Conservation (phyloP, 345 rosid species). For the Leavenworthia alabamica region DNA sequence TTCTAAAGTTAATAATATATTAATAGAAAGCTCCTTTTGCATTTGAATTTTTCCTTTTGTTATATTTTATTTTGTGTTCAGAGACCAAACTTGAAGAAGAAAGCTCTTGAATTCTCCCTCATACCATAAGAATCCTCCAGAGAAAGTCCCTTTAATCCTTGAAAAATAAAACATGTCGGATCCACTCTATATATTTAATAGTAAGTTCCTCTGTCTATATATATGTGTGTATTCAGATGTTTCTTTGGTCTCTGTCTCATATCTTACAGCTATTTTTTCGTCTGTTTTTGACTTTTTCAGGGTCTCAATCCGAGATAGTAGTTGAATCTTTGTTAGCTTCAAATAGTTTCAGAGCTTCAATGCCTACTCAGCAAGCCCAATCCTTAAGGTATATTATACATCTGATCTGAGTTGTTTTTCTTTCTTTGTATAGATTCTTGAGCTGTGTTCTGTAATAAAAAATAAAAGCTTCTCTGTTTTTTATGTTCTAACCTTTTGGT, state of each 20-base stretch:
- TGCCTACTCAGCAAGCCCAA: slow-evolving; percentile 42
- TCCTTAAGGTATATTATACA: slow-evolving; percentile 48
- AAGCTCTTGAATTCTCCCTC: slow-evolving; percentile 23
- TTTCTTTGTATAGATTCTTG: neutral
- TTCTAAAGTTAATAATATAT: neutral
- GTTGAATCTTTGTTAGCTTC: slow-evolving; percentile 40
- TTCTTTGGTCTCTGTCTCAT: neutral
- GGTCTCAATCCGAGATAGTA: slow-evolving; percentile 37
- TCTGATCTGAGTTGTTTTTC: neutral
- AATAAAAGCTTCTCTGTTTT: slow-evolving; percentile 17
- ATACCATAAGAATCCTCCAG: slow-evolving; percentile 12
- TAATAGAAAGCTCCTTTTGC: neutral
- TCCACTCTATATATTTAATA: slow-evolving; percentile 21
- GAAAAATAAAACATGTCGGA: slow-evolving; percentile 23
- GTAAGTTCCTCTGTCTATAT: slow-evolving; percentile 2
- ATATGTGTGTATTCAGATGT: slow-evolving; percentile 1
- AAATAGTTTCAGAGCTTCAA: slow-evolving; percentile 29
- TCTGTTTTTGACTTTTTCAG: slow-evolving; percentile 35
- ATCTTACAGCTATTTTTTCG: neutral
- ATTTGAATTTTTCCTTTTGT: slow-evolving; percentile 5
- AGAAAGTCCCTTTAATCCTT: slow-evolving; percentile 21
- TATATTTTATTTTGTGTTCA: neutral
- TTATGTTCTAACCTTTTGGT: neutral
- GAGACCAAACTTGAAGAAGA: slow-evolving; percentile 12
- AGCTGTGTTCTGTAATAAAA: neutral